Percentiles rank a stretch among this genome's conserved stretches.
Conservation (phyloP, 2,329 filamentous ascomycete species). For the Aureobasidium lini region DNA sequence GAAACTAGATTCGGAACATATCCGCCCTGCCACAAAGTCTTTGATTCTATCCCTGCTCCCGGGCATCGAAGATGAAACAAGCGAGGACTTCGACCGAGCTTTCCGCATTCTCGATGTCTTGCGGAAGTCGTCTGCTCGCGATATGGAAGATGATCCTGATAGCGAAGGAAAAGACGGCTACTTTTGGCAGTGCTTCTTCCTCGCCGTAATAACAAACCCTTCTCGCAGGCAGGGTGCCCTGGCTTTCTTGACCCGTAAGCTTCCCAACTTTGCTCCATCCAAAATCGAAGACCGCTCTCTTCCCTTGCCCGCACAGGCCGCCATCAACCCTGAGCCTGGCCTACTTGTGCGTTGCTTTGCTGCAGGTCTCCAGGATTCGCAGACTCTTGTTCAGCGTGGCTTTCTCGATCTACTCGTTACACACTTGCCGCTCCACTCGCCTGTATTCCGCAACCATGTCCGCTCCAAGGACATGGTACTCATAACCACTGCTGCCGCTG, state of each 20-base stretch:
- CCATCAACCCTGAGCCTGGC: conserved; percentile 84
- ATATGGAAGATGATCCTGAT: conserved; percentile 45
- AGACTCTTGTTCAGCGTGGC: conserved; percentile 85
- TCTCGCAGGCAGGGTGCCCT: conserved; percentile 78
- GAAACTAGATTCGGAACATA: conserved; percentile 57
- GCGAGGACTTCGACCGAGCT: conserved; percentile 91
- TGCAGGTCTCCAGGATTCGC: conserved; percentile 77
- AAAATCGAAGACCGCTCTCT: conserved; percentile 18
- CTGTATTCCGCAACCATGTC: conserved; percentile 68
- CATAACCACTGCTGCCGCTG: conserved; percentile 72
- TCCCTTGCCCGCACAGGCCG: conserved; percentile 52
- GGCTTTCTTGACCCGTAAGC: conserved; percentile 70
- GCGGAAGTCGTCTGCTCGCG: conserved; percentile 54
- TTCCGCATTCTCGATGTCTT: conserved; percentile 70
- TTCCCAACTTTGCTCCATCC: conserved; percentile 59
- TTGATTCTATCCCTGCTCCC: conserved; percentile 84
- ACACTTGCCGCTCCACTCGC: conserved; percentile 76
- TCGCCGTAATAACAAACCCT: conserved; percentile 84
- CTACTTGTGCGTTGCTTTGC: conserved; percentile 86
- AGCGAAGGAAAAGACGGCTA: conserved; percentile 58
- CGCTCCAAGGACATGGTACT: conserved; percentile 70
- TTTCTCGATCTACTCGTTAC: conserved; percentile 90
- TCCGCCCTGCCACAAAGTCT: conserved; percentile 84
- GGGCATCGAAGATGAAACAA: conserved; percentile 89
- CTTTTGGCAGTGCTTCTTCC: conserved; percentile 97